Evolutionary conservation across 2,329 filamentous ascomycete genomes (phyloP), one percentile per base, ranked within the genome.

Genomic region (Aspergillus bombycis): DNA sequence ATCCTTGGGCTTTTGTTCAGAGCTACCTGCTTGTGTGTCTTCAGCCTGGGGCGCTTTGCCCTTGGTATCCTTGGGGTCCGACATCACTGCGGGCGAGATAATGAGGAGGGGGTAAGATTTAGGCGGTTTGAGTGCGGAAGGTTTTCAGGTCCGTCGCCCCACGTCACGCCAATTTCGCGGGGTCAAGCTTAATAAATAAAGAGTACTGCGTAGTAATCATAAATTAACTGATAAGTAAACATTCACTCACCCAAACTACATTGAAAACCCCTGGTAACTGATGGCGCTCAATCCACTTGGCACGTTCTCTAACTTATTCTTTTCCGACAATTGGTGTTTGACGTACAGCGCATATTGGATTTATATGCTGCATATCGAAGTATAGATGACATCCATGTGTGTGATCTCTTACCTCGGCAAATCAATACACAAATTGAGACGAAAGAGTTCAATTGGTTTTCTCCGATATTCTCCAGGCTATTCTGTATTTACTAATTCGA

Each of bases 71-170:
- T 64, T 60, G n/a, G 65, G 21, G 36, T 70, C 75, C 36, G 77
- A 70, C 77, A 79, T 79, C 62, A 65, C 63, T 55, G 67, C 46
- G 60, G 58, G 36, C n/a, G 61, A 59, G 41, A 30, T 60, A 53
- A 58, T 55, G 62, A 60, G 43, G 36, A 58, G 55, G 57, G 56
- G 34, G 43, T 60, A 63, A 67, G 61, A 60, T 69, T 67, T 71
- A 67, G 58, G 67, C 58, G 64, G 59, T 36, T 61, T 66, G 72
- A 63, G 62, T 60, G 60, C 45, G 55, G 64, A 63, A 68, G 66
- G 60, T 67, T 70, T 70, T 65, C 52, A 53, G 30, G 45, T 41
- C 48, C 28, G 28, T 16, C 11, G 69, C 72, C 74, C 74, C 73
- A 75, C 72, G 73, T 72, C 68, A 62, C 60, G 38, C 28, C 36